phyloP scores from a whole-genome alignment of 225 moss, liverwort and hornwort species.

The Rhytidiadelphus loreus region DNA sequence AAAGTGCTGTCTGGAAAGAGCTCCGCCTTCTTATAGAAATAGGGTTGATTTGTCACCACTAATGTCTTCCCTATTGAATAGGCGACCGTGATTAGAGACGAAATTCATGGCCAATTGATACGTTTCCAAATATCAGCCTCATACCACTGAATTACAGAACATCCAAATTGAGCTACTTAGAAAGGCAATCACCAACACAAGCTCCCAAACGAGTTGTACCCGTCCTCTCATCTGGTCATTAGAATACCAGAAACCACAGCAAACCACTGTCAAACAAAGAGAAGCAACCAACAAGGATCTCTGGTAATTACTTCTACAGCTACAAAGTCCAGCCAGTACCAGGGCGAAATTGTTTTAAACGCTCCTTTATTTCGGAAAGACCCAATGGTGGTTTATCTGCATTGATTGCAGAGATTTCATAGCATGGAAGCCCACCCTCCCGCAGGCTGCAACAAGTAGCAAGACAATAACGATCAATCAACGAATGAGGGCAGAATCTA shows the following conservation, averaged over 20 bases:
- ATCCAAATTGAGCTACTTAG: not conserved
- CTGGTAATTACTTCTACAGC: not conserved
- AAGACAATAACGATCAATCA: not conserved
- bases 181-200: not conserved
- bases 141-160: not conserved
- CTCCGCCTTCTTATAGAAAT: slow-evolving; percentile 91
- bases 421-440: slow-evolving; percentile 78
- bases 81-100: not conserved
- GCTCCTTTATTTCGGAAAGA: slow-evolving; percentile 41
- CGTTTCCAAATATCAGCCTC: not conserved
- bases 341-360: slow-evolving; percentile 54
- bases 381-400: slow-evolving; percentile 91
- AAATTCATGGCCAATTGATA: not conserved
- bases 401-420: slow-evolving; percentile 80
- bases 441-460: slow-evolving; percentile 45
- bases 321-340: slow-evolving; percentile 17
- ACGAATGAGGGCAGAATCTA: not conserved
- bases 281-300: not conserved
- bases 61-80: slow-evolving; percentile 52
- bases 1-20: slow-evolving; percentile 87
- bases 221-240: not conserved
- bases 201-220: not conserved
- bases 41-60: slow-evolving; percentile 81
- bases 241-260: not conserved
- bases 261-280: not conserved